Evolutionary conservation across 495 filamentous ascomycete species (phyloP), one percentile per base, ranked within the genome.

Genomic region (Neurospora tetraspora): DNA sequence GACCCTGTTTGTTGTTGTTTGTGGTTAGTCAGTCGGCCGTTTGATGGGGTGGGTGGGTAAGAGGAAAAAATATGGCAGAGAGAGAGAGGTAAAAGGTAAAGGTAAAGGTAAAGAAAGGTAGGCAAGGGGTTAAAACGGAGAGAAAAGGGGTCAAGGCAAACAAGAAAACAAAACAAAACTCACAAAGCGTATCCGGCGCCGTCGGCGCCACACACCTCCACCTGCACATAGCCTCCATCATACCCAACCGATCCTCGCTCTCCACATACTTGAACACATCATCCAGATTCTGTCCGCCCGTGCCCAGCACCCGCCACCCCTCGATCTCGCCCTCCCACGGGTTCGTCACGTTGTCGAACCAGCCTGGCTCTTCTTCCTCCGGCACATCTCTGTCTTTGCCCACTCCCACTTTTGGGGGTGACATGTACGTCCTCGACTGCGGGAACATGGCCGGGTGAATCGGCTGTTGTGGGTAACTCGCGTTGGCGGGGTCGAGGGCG

Each of bases 191-290:
- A 82, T 99, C 96, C 2, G 96, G 96, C 5, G 96, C 96, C 1
- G 96, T 99, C 16, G 96, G 96, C n/a, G 95, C 95, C 71, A 88
- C 88, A 80, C 92, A 91, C 71, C 95, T 86, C 96, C 96, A 99
- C 73, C 93, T 87, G 74, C 97, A 87, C 87, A 96, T 92, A 47
- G 89, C 88, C 82, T 98, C 96, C 90, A 97, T 94, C 86, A 98
- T 91, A 39, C 90, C 90, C 42, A 98, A 74, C 45, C 93, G 80
- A 73, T 92, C 90, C 18, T 93, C 89, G 31, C 88, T 88, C 43
- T 90, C 88, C 23, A 98, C 86, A 75, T 98, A 98, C 75, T 96
- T 94, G 79, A 92, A 92, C 10, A 98, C 87, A 81, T 99, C 96
- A 76, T 98, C 93, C 0, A 98, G 88, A 72, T 95, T 95, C 82